Base-by-base conservation (phyloP, 108 stramenopile genomes). In the Nitzschia sp. region DNA sequence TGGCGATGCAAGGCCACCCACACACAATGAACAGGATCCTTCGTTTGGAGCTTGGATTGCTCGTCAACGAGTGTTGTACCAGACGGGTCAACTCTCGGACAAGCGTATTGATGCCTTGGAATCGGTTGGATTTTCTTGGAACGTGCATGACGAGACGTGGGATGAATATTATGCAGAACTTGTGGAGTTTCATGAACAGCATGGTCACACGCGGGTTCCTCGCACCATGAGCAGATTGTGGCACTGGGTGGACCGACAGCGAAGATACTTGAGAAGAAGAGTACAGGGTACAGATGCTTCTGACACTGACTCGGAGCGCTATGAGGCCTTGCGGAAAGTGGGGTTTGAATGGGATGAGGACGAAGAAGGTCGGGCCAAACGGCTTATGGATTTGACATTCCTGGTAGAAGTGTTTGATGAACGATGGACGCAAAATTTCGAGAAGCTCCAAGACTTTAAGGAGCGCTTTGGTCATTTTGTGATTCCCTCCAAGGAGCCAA, bases 31-130 rank as follows among this genome's bases (percentile, higher is more conserved):
- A 19, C 58, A 61, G 7, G 63, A 82, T 65, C 72, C 81, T 10
- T 56, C 60, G 12, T 72, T 87, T 17, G 81, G 77, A 50, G 50
- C 57, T 38, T 87, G 86, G 86, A 83, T 87, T 10, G 69, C 77
- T 34, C 81, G 76, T 21, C 83, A 87, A 71, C 51, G 86, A 48
- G 20, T 38, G 10, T 63, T 69, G 40, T 78, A 80, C 43, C 48
- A 65, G 20, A 11, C 37, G 3, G 43, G 51, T 10, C 17, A 46
- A 20, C 29, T 76, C 19, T 17, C 43, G 8, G 51, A 48, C 0
- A 52, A 65, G 22, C 75, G 75, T 22, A 73, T 73, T 34, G 11
- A 60, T 12, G 78, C 67, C 8, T 46, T 79, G 55, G 71, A 71
- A 21, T 41, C 41, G 6, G 59, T 78, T 20, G 67, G 60, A 2